Percentiles rank a stretch among this genome's conserved stretches.
Conservation (phyloP, 139 green algal genomes). For the Chlorella ohadii region DNA sequence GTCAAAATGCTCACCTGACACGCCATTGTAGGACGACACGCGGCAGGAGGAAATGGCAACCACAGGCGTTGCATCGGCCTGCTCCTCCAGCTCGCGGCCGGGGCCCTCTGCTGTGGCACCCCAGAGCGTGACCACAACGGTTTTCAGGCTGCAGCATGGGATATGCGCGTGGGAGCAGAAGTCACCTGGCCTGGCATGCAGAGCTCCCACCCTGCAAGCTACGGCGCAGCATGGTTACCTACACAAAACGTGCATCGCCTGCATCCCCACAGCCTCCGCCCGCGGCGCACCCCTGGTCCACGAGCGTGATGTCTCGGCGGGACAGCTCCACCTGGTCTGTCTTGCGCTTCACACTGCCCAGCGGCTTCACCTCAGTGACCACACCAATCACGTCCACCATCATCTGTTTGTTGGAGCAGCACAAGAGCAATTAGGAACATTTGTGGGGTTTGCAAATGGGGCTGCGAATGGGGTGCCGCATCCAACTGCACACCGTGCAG, state of each 20-base stretch:
- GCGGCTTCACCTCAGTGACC: constrained; percentile 59
- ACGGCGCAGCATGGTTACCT: no score
- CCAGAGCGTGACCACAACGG: constrained; percentile 84
- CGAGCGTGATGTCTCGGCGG: constrained; percentile 75
- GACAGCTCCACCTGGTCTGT: constrained; percentile 77
- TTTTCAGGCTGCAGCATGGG: constrained; percentile 61
- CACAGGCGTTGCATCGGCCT: constrained; percentile 30
- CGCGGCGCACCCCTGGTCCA: constrained; percentile 61
- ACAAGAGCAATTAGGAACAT: no score
- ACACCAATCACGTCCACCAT: constrained; percentile 83
- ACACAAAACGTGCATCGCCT: no score
- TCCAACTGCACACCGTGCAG: no score
- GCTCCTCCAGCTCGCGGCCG: constrained; percentile 56
- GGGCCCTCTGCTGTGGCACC: constrained; percentile 48
- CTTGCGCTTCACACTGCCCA: constrained; percentile 87
- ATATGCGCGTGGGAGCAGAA: no score
- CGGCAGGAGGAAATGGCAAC: constrained; percentile 59
- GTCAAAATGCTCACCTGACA: constrained; percentile 50
- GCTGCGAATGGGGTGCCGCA: no score
- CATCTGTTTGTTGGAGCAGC: constrained; percentile 40
- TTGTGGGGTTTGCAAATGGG: no score
- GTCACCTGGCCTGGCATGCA: no score
- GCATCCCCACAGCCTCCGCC: no score
- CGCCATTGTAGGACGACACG: constrained; percentile 77
- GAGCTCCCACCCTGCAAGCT: no score